Conservation (phyloP, 306 rosid genomes). For the Gleditsia sinensis region DNA sequence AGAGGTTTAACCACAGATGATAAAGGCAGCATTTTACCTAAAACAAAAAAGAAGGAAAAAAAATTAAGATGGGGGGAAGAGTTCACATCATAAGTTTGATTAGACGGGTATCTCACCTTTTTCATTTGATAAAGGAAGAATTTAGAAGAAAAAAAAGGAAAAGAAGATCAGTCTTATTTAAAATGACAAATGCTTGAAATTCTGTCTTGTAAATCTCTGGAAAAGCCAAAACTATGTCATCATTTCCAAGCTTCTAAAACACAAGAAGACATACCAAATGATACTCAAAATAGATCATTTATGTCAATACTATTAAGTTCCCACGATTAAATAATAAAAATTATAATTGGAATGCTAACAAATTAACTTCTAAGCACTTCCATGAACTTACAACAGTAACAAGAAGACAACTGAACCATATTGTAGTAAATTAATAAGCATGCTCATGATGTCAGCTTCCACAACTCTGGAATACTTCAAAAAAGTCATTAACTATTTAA, state of each 20-base stretch:
- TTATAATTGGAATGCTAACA: not conserved
- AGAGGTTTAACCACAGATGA: conserved; percentile 67
- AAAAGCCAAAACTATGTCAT: not conserved
- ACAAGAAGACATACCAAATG: not conserved
- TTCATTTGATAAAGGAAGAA: not conserved
- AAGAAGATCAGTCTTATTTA: not conserved
- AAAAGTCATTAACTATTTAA: not conserved
- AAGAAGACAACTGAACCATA: conserved; percentile 5
- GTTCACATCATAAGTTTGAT: conserved; percentile 6
- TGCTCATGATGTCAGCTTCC: not conserved
- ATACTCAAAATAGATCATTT: conserved; percentile 14
- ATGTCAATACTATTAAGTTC: not conserved
- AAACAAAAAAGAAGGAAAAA: conserved; percentile 26
- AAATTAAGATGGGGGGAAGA: conserved; percentile 1
- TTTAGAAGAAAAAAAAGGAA: not conserved
- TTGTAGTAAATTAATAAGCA: conserved; percentile 15
- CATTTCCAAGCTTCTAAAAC: not conserved
- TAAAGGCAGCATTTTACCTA: conserved; percentile 65
- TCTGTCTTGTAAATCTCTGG: not conserved
- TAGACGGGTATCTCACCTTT: not conserved
- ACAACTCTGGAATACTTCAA: conserved; percentile 9
- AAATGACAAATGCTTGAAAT: not conserved
- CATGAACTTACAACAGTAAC: not conserved
- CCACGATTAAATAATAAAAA: not conserved
- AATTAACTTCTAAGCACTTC: conserved; percentile 11